phyloP scores from a whole-genome alignment of 345 rosid genomes.

The Moricandia arvensis region DNA sequence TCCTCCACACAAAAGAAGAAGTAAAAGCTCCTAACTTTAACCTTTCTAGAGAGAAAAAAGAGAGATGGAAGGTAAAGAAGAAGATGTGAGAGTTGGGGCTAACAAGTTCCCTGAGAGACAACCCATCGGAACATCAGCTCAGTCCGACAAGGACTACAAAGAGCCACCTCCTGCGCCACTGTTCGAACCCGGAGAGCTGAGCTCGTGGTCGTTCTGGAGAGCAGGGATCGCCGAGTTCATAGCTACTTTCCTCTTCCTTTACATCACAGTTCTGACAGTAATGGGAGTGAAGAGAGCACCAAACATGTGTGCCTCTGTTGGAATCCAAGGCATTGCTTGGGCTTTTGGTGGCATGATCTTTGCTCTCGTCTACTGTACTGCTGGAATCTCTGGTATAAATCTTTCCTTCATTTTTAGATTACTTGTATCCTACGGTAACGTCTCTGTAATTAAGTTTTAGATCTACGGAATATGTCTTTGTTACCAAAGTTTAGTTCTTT shows the following conservation, averaged over 20 bases:
- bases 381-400: conserved; percentile 38
- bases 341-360: conserved; percentile 54
- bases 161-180: conserved; percentile 47
- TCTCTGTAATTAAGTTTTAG: not conserved
- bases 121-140: conserved; percentile 40
- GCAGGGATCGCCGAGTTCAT: conserved; percentile 47
- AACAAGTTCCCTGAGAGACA: conserved; percentile 39
- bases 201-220: conserved; percentile 45
- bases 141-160: conserved; percentile 38
- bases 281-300: conserved; percentile 43
- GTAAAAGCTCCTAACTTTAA: conserved; percentile 6
- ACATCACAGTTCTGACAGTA: conserved; percentile 42
- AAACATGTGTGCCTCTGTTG: conserved; percentile 42
- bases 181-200: conserved; percentile 42
- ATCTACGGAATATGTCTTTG: not conserved
- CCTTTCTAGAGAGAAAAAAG: conserved; percentile 20
- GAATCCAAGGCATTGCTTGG: conserved; percentile 50
- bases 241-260: conserved; percentile 43
- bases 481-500: not conserved
- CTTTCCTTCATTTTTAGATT: not conserved
- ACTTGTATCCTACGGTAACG: not conserved
- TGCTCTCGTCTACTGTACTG: conserved; percentile 48
- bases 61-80: conserved; percentile 38
- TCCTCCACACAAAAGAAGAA: not conserved
- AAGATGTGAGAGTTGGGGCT: conserved; percentile 39